Conservation (phyloP, 2,329 filamentous ascomycete genomes). For the Penicillium sp. region DNA sequence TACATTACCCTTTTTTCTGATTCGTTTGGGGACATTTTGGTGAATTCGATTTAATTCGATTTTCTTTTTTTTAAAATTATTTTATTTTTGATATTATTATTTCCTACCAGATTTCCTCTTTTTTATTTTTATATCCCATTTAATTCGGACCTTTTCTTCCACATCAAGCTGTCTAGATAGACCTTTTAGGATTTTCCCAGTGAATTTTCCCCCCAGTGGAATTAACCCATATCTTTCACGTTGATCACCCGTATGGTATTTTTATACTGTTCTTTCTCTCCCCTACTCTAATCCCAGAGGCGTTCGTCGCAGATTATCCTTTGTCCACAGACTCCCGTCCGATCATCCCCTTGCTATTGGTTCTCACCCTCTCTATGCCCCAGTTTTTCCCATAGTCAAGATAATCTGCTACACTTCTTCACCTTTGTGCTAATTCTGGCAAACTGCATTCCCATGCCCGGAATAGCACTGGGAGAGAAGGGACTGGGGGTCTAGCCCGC, state of each 20-base stretch:
- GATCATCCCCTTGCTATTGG: conserved; percentile 4
- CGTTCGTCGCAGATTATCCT: background rate
- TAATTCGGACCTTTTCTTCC: conserved; percentile 3
- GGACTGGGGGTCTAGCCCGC: background rate
- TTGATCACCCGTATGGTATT: too few relatives aligned
- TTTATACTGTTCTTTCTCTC: background rate
- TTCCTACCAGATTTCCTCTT: conserved; percentile 11
- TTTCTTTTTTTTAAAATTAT: conserved; percentile 3
- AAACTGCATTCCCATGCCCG: background rate
- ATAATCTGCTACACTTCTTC: background rate
- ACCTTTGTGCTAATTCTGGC: conserved; percentile 29
- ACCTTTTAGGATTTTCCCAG: too few relatives aligned
- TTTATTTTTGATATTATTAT: conserved; percentile 9
- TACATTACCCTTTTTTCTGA: conserved; percentile 12
- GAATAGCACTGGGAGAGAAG: conserved; percentile 1
- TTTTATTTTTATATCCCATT: conserved; percentile 4
- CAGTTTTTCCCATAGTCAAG: background rate
- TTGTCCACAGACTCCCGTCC: background rate
- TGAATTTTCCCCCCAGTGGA: background rate
- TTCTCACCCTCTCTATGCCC: background rate
- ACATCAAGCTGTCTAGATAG: too few relatives aligned
- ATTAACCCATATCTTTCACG: background rate
- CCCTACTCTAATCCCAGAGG: conserved; percentile 2
- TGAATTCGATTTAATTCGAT: conserved; percentile 4
- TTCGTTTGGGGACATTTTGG: conserved; percentile 2